These are phyloP conservation scores for Podospora pseudoanserina DNA, from an alignment of 495 filamentous ascomycete genomes.

Conservation along the genomic window DNA sequence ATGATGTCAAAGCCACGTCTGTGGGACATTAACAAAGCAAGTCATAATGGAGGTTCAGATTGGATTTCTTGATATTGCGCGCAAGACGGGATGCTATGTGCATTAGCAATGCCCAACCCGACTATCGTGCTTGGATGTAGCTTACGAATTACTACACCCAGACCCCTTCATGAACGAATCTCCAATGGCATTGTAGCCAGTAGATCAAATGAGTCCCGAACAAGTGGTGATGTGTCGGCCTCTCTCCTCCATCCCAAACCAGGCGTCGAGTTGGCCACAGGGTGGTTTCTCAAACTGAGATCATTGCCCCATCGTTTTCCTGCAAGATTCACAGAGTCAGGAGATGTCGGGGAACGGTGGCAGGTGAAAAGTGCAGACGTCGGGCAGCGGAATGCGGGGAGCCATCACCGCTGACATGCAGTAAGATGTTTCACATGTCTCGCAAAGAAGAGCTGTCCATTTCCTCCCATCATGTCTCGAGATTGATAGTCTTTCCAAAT, in stretches of 20 bases:
- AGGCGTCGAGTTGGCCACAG: not conserved
- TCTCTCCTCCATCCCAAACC: not conserved
- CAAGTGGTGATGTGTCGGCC: not conserved
- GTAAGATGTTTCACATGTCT: slow-evolving; percentile 1
- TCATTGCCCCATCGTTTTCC: not conserved
- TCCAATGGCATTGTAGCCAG: not conserved
- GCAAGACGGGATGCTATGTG: not conserved
- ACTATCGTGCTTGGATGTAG: not conserved
- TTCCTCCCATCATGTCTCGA: slow-evolving; percentile 65
- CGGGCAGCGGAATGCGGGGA: not conserved
- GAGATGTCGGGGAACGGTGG: not conserved
- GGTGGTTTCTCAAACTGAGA: not conserved
- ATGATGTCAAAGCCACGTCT: slow-evolving; percentile 5
- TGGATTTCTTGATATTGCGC: too few relatives aligned
- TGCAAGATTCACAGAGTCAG: slow-evolving; percentile 1
- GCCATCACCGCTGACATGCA: slow-evolving; percentile 7
- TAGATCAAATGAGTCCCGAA: not conserved
- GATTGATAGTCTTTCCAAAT: slow-evolving; percentile 91
- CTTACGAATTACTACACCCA: not conserved
- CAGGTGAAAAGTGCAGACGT: slow-evolving; percentile 4
- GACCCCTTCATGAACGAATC: not conserved
- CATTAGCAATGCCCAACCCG: slow-evolving; percentile 3
- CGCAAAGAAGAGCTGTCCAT: not conserved
- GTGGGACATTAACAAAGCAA: not conserved
- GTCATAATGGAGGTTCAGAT: not conserved